These are phyloP conservation scores for Capronia epimyces DNA, from an alignment of 2,329 filamentous ascomycete species.

Conservation along the genomic window DNA sequence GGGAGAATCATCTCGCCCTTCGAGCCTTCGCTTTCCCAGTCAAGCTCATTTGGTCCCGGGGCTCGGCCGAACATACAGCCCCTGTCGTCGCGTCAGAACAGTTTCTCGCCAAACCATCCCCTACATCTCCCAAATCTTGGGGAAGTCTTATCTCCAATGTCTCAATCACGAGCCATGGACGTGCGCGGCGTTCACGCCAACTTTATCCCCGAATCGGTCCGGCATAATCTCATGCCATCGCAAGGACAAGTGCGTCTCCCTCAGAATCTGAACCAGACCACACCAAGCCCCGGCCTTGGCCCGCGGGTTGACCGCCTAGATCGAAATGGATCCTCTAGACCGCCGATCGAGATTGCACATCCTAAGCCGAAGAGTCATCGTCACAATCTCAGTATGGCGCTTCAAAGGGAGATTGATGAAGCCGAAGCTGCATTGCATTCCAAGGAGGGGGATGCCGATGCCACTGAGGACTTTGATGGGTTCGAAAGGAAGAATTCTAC, in stretches of 20 bases:
- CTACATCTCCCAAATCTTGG: conserved; percentile 40
- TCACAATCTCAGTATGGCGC: conserved; percentile 69
- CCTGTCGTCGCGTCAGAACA: conserved; percentile 32
- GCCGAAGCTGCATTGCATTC: conserved; percentile 56
- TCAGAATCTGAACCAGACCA: conserved; percentile 46
- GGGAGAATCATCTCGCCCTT: conserved; percentile 60
- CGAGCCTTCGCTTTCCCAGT: conserved; percentile 59
- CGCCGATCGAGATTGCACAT: conserved; percentile 51
- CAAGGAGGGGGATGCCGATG: conserved; percentile 29
- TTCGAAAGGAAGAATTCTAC: conserved; percentile 28
- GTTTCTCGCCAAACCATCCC: conserved; percentile 55
- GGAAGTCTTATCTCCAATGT: conserved; percentile 57
- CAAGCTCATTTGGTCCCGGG: conserved; percentile 49
- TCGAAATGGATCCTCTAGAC: conserved; percentile 23
- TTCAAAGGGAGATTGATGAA: conserved; percentile 80
- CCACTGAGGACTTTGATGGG: conserved; percentile 26
- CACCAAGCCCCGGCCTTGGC: conserved; percentile 17
- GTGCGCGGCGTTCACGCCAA: conserved; percentile 3
- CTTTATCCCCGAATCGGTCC: conserved; percentile 6
- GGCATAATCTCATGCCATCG: conserved; percentile 4
- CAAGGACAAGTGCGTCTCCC: conserved; percentile 8
- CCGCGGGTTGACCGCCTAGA: conserved; percentile 13
- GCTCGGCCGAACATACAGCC: conserved; percentile 15
- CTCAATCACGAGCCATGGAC: conserved; percentile 35
- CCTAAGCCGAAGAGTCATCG: conserved; percentile 58